Percentiles rank a stretch among this genome's conserved stretches.
Evolutionary conservation across 140 eudicot genomes (phyloP).

Genomic region (Bidens hawaiensis): DNA sequence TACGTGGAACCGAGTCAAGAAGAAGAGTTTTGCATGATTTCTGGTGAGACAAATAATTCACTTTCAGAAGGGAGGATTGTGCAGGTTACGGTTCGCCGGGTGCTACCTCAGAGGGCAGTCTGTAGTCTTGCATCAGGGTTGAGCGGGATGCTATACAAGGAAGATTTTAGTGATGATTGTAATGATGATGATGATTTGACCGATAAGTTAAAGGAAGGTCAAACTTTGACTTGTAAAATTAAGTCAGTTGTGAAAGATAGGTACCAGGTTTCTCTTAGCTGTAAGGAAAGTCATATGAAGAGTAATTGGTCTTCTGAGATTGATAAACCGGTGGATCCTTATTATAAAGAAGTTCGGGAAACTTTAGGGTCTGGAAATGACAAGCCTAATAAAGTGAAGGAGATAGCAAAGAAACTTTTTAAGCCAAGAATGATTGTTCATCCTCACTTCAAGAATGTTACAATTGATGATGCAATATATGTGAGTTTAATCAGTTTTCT

Average conservation of each 20-base stretch:
- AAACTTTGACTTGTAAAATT: conserved; percentile 62
- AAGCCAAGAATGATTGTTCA: conserved; percentile 80
- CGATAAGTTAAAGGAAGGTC: conserved; percentile 66
- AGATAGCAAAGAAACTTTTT: conserved; percentile 68
- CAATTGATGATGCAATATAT: conserved; percentile 75
- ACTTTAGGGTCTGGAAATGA: conserved; percentile 36
- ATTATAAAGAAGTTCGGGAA: conserved; percentile 56
- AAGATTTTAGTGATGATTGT: conserved; percentile 61
- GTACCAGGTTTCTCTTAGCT: conserved; percentile 60
- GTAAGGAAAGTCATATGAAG: conserved; percentile 72
- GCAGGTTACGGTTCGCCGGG: conserved; percentile 68
- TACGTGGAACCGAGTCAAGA: conserved; percentile 69
- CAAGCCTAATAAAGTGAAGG: conserved; percentile 63
- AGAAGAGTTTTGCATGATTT: conserved; percentile 66
- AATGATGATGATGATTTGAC: conserved; percentile 53
- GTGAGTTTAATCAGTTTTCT: conserved; percentile 24
- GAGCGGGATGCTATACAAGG: conserved; percentile 59
- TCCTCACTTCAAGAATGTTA: conserved; percentile 70
- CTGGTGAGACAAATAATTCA: conserved; percentile 62
- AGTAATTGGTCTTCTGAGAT: conserved; percentile 46
- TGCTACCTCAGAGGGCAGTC: conserved; percentile 54
- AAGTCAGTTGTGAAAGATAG: conserved; percentile 59
- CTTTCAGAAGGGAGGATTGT: conserved; percentile 75
- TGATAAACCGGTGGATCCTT: conserved; percentile 47
- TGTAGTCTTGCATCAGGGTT: conserved; percentile 72